Evolutionary conservation across 192 early-diverging fungal genomes (phyloP).

Genomic region (Irineochytrium annulatum): DNA sequence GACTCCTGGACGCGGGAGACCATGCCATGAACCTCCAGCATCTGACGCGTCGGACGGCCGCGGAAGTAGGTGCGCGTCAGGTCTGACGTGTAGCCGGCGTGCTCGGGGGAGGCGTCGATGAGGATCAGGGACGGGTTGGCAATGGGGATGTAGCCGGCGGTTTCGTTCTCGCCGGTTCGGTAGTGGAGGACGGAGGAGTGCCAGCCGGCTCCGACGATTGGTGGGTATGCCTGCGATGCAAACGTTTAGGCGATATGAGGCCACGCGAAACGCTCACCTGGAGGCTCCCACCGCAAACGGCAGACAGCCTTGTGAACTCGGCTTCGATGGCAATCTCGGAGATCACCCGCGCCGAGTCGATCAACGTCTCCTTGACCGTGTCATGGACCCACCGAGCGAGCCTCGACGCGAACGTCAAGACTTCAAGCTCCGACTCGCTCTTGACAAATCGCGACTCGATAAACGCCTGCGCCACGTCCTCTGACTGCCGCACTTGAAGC

Average conservation of each 20-base stretch:
- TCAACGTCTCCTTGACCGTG: conserved; percentile 44
- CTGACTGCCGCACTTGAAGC: conserved; percentile 21
- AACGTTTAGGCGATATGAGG: conserved; percentile 7
- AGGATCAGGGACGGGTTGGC: conserved; percentile 54
- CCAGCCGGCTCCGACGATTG: conserved; percentile 78
- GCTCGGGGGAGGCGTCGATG: conserved; percentile 82
- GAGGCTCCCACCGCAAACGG: conserved; percentile 52
- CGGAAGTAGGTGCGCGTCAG: conserved; percentile 72
- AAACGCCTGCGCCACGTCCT: conserved; percentile 54
- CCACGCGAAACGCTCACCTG: conserved; percentile 27
- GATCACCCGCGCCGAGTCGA: conserved; percentile 11
- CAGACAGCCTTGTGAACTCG: conserved; percentile 60
- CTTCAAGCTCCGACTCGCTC: conserved; percentile 66
- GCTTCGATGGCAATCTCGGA: conserved; percentile 72
- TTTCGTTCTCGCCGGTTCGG: conserved; percentile 64
- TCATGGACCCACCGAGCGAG: conserved; percentile 37
- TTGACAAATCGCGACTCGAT: conserved; percentile 77
- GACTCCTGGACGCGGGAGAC: conserved; percentile 20
- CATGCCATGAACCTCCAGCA: conserved; percentile 27
- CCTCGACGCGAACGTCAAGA: conserved; percentile 60
- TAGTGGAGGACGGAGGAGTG: conserved; percentile 85
- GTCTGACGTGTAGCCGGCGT: conserved; percentile 77
- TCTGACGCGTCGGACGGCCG: neutral
- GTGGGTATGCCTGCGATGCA: conserved; percentile 71
- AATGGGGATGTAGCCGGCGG: conserved; percentile 21